A percentile compares a stretch with the other conserved stretches of the same genome.
Evolutionary conservation across 768 basidiomycete genomes (phyloP).

Genomic region (Boletus eberwhitei): DNA sequence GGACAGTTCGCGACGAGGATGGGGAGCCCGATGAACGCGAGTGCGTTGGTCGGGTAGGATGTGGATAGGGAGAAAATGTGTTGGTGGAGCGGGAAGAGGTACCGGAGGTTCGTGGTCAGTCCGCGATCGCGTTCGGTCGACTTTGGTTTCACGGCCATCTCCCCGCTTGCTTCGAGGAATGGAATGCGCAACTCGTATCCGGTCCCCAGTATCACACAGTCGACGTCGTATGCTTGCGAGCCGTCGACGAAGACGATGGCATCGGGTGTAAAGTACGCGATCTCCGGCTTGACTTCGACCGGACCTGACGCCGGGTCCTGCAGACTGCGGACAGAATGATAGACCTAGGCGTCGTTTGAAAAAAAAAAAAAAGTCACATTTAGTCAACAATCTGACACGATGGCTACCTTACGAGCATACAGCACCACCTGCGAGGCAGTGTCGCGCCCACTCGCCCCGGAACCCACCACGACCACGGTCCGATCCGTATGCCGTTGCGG

Average conservation of each 20-base stretch:
- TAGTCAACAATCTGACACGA: background rate
- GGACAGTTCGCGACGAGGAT: conserved; percentile 46
- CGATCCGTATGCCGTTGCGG: conserved; percentile 41
- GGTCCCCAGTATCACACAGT: conserved; percentile 50
- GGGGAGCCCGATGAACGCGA: conserved; percentile 55
- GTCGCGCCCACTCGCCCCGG: conserved; percentile 47
- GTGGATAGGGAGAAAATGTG: conserved; percentile 53
- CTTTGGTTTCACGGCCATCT: conserved; percentile 16
- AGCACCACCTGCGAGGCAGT: conserved; percentile 40
- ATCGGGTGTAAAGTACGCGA: conserved; percentile 45
- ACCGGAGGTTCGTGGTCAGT: conserved; percentile 48
- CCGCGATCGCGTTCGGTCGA: conserved; percentile 9
- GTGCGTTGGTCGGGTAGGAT: conserved; percentile 45
- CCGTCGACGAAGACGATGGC: conserved; percentile 49
- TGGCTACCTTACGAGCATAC: conserved; percentile 40
- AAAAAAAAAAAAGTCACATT: background rate
- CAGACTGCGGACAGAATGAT: conserved; percentile 36
- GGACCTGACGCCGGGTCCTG: conserved; percentile 12
- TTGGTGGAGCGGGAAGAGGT: conserved; percentile 53
- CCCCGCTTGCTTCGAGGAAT: conserved; percentile 38
- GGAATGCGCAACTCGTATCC: conserved; percentile 55
- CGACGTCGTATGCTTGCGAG: conserved; percentile 36
- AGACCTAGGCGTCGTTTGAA: conserved; percentile 20
- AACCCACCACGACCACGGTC: conserved; percentile 50
- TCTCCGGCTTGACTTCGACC: conserved; percentile 39